These are phyloP conservation scores for Scedosporium apiospermum DNA, from an alignment of 2,329 filamentous ascomycete species.

Conservation along the genomic window DNA sequence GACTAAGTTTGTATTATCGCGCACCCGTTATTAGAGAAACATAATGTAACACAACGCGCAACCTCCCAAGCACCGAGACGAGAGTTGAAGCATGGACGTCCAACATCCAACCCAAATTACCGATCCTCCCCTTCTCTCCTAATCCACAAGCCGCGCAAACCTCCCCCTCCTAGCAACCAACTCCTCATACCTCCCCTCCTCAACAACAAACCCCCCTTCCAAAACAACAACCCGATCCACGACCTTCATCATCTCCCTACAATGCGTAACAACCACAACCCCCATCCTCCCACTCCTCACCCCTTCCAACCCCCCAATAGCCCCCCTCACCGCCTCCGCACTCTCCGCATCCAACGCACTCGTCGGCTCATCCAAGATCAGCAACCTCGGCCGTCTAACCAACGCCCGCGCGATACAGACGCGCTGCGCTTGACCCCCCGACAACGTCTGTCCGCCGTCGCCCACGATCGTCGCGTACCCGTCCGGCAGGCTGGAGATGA, in stretches of 20 bases:
- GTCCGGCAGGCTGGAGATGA: slow-evolving; percentile 55
- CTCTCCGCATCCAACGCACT: slow-evolving; percentile 66
- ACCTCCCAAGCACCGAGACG: too few relatives aligned
- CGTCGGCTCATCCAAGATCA: slow-evolving; percentile 83
- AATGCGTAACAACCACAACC: slow-evolving; percentile 76
- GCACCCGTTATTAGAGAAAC: too few relatives aligned
- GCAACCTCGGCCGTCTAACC: slow-evolving; percentile 56
- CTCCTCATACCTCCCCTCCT: slow-evolving; percentile 57
- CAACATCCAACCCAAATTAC: too few relatives aligned
- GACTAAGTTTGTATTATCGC: too few relatives aligned
- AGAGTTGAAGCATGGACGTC: too few relatives aligned
- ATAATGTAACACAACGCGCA: too few relatives aligned
- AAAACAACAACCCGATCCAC: slow-evolving; percentile 66
- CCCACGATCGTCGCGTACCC: slow-evolving; percentile 68
- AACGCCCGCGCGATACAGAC: slow-evolving; percentile 75
- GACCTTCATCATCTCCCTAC: slow-evolving; percentile 75
- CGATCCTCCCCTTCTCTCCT: not conserved
- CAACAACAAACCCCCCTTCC: slow-evolving; percentile 55
- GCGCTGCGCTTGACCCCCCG: slow-evolving; percentile 75
- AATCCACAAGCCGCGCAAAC: slow-evolving; percentile 35
- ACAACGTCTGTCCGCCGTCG: slow-evolving; percentile 64
- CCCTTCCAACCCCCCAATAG: slow-evolving; percentile 41
- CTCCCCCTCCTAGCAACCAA: slow-evolving; percentile 36
- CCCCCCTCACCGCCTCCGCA: slow-evolving; percentile 53
- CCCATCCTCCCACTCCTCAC: slow-evolving; percentile 38